Conservation (phyloP, 2,329 filamentous ascomycete genomes). For the Pezicula neosporulosa region DNA sequence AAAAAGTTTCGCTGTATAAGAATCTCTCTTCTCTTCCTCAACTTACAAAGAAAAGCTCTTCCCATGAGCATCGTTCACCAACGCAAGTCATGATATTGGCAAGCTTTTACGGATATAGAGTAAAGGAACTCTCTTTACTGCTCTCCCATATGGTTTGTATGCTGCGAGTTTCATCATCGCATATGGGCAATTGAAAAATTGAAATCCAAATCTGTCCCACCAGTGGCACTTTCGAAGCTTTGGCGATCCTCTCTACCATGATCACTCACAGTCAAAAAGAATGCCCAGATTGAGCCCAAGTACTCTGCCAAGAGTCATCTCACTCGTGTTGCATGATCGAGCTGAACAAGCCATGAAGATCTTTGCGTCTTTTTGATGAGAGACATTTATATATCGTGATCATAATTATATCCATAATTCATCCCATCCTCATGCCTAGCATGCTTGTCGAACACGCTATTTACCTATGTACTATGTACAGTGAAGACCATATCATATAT, state of each 20-base stretch:
- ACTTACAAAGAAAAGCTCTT: too few species aligned
- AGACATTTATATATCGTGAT: slow-evolving; percentile 48
- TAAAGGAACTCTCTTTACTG: neutral
- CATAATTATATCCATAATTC: neutral
- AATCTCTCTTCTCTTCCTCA: neutral
- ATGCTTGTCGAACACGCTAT: too few species aligned
- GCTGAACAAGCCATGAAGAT: slow-evolving; percentile 69
- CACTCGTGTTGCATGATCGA: slow-evolving; percentile 88
- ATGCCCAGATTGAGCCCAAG: slow-evolving; percentile 73
- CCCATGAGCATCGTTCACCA: neutral
- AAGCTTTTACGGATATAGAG: neutral
- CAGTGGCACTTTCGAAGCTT: slow-evolving; percentile 90
- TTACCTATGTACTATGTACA: neutral
- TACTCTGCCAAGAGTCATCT: slow-evolving; percentile 87
- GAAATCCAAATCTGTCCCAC: neutral
- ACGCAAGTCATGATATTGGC: neutral
- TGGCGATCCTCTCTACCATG: slow-evolving; percentile 64
- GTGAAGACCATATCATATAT: neutral
- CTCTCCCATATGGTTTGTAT: neutral
- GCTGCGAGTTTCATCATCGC: neutral
- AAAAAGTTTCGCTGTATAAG: neutral
- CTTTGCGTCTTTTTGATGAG: slow-evolving; percentile 86
- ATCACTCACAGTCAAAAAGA: slow-evolving; percentile 82
- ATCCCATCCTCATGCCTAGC: too few species aligned
- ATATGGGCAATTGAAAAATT: neutral